phyloP scores from a whole-genome alignment of 2,329 filamentous ascomycete genomes.

The Trichoderma asperellum region DNA sequence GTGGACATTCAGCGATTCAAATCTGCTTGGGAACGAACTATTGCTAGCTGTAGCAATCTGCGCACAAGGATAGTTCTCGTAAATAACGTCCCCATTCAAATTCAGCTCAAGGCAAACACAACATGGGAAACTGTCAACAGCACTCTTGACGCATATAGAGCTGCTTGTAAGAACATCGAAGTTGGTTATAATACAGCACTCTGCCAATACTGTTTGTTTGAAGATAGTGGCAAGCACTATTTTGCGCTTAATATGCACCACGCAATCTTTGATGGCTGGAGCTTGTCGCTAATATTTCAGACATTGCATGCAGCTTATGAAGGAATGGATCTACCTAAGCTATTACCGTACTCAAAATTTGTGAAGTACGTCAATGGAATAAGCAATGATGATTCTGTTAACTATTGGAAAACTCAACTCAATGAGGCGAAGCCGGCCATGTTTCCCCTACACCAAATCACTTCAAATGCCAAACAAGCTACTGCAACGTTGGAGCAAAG shows the following conservation, averaged over 20 bases:
- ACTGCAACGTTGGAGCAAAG: background rate
- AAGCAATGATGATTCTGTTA: background rate
- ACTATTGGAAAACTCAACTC: conserved; percentile 2
- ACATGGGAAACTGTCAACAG: background rate
- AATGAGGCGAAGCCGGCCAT: background rate
- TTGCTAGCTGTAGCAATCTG: conserved; percentile 6
- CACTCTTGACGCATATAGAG: background rate
- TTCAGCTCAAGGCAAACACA: background rate
- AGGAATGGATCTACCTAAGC: conserved; percentile 26
- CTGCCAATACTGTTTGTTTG: conserved; percentile 3
- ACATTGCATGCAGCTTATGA: conserved; percentile 5
- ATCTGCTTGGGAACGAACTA: conserved; percentile 1
- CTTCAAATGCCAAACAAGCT: background rate
- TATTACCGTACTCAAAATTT: conserved; percentile 8
- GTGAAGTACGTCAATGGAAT: conserved; percentile 11
- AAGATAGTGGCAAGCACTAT: background rate
- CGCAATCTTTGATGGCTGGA: conserved; percentile 19
- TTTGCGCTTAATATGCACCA: conserved; percentile 20
- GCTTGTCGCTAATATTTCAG: background rate
- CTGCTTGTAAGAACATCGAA: background rate
- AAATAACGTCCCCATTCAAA: background rate
- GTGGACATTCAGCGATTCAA: background rate
- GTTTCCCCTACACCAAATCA: background rate
- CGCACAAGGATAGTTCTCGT: conserved; percentile 17
- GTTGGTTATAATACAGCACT: background rate